These are phyloP conservation scores for Moesziomyces globuligerus DNA, from an alignment of 1,284 basidiomycete genomes.

Conservation along the genomic window DNA sequence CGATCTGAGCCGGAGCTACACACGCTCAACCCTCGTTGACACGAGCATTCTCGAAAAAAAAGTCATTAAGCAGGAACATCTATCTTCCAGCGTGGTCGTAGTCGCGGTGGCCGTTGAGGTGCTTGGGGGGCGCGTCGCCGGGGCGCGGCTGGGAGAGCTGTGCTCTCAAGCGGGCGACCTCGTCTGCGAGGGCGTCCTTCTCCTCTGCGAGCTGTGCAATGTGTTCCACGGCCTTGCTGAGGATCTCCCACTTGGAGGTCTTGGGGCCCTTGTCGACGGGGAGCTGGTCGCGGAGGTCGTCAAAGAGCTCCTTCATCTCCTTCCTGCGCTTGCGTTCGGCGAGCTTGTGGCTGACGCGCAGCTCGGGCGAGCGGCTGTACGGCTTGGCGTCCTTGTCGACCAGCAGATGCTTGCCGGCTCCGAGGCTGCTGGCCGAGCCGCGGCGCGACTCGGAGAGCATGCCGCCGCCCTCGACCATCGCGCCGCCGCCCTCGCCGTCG, in stretches of 20 bases:
- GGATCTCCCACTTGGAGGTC: conserved; percentile 65
- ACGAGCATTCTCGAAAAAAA: too few species aligned
- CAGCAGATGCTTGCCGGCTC: conserved; percentile 19
- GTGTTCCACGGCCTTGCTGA: conserved; percentile 56
- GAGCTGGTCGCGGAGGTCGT: conserved; percentile 62
- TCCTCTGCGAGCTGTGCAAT: conserved; percentile 42
- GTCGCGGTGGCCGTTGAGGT: conserved; percentile 17
- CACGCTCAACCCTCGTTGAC: too few species aligned
- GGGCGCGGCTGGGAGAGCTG: conserved; percentile 14
- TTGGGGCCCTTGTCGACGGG: conserved; percentile 64
- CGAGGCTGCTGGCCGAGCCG: conserved; percentile 24
- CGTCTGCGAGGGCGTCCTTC: conserved; percentile 26
- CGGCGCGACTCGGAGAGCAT: conserved; percentile 36
- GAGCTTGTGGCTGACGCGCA: conserved; percentile 65
- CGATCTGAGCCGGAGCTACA: too few species aligned
- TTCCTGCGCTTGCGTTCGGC: conserved; percentile 64
- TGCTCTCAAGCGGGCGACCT: conserved; percentile 24
- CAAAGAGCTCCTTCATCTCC: conserved; percentile 67
- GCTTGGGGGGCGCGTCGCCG: not conserved
- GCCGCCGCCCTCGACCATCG: conserved; percentile 26
- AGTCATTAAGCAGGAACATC: too few species aligned
- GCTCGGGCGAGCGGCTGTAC: conserved; percentile 62
- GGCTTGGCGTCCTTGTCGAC: conserved; percentile 62
- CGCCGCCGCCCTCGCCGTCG: conserved; percentile 44
- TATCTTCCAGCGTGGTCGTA: conserved; percentile 29